These are phyloP conservation scores for Oryza glumipatula DNA, from an alignment of 176 grass and related monocot genomes.

Conservation along the genomic window DNA sequence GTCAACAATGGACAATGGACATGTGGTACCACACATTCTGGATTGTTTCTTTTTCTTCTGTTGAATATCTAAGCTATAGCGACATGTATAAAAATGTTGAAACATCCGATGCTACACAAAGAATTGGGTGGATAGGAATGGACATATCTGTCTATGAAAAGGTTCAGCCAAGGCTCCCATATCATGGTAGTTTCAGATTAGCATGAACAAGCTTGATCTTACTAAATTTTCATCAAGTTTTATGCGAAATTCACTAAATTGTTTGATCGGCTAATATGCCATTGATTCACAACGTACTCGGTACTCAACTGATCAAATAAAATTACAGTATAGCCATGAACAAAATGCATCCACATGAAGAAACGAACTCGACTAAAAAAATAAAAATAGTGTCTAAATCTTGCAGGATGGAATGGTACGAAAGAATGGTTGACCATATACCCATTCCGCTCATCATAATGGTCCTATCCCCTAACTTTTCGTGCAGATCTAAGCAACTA, in stretches of 20 bases:
- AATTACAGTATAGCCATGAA: not conserved
- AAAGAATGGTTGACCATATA: not conserved
- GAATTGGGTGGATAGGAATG: not conserved
- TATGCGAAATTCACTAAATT: not conserved
- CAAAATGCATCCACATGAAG: not conserved
- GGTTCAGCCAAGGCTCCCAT: not conserved
- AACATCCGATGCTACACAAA: not conserved
- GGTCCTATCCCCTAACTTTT: not conserved
- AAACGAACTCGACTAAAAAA: not conserved
- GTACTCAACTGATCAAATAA: not conserved
- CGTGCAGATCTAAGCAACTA: conserved; percentile 33
- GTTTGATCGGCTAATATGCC: not conserved
- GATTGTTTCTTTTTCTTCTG: not conserved
- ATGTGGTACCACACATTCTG: conserved; percentile 31
- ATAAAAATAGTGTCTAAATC: not conserved
- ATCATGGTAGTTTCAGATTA: conserved; percentile 13
- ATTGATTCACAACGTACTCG: not conserved
- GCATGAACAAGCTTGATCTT: not conserved
- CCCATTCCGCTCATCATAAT: not conserved
- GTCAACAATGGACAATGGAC: conserved; percentile 1
- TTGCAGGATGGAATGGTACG: not conserved
- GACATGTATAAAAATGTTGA: not conserved
- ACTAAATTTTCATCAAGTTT: not conserved
- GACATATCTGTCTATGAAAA: not conserved
- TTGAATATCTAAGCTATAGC: not conserved